Base-by-base conservation (phyloP, 306 rosid species). In the Ormosia semicastrata region DNA sequence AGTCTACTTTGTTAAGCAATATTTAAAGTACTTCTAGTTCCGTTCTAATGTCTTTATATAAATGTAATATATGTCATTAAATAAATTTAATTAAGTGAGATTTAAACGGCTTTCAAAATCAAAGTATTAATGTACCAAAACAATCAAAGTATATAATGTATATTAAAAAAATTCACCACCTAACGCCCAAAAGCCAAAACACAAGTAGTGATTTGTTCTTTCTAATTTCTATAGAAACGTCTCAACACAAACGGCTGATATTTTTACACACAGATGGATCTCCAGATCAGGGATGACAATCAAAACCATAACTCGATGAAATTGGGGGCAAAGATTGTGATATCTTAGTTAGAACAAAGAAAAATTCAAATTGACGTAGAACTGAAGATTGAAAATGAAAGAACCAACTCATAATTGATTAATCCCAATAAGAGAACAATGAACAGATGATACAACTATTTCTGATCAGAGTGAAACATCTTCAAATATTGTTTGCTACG, bases 211-310 rank as follows among this genome's bases (percentile, higher is more conserved):
- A 59, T 53, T 37, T 29, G 30, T 43, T 70, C 4, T 68, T 63
- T 32, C 15, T 37, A 32, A 49, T 58, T 57, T 65, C 18, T 32
- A 47, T 0, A 66, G 67, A 57, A 77, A 54, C 77, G 54, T 79
- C 32, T 46, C 82, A 58, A 13, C 62, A 62, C 72, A 63, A 71
- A 76, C 81, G n/a, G 67, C 62, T 33, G 69, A 59, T 13, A 33
- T 12, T 72, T 59, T 66, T 7, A 33, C 68, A n/a, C n/a, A 17
- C 3, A 86, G 43, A 84, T 81, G 66, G 83, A 84, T 84, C 84
- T 60, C 39, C 87, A 67, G 77, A 84, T 78, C 81, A 67, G n/a
- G 29, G 41, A 78, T 65, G 8, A 10, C 9, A 50, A 77, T 60
- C 59, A 64, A 37, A 75, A 52, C 37, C 50, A 74, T 62, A 6